Evolutionary conservation across 2,329 filamentous ascomycete genomes (phyloP).

Genomic region (Phaeoacremonium minimum): DNA sequence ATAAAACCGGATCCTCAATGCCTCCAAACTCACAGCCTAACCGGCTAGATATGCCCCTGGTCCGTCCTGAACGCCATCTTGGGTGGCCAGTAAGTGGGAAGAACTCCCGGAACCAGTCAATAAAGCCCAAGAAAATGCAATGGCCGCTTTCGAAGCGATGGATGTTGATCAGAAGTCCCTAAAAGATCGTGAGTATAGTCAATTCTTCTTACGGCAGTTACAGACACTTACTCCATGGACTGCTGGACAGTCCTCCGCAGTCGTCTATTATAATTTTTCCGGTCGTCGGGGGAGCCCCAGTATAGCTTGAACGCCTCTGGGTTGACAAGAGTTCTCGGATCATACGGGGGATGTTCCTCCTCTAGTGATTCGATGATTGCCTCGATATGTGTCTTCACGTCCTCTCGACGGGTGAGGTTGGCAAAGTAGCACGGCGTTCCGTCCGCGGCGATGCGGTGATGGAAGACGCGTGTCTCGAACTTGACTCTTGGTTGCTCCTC

Average conservation of each 20-base stretch:
- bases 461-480: slow-evolving; percentile 79
- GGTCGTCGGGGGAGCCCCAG: slow-evolving; percentile 76
- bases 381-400: slow-evolving; percentile 78
- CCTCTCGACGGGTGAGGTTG: slow-evolving; percentile 57
- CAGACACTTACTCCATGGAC: slow-evolving; percentile 55
- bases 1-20: too few relatives aligned
- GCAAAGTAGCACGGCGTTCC: slow-evolving; percentile 82
- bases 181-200: too few relatives aligned
- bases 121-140: too few relatives aligned
- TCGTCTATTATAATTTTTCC: slow-evolving; percentile 78
- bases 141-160: too few relatives aligned
- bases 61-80: too few relatives aligned
- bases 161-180: slow-evolving; percentile 11
- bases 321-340: slow-evolving; percentile 83
- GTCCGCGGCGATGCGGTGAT: slow-evolving; percentile 77
- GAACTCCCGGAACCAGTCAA: too few relatives aligned
- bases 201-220: too few relatives aligned
- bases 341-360: slow-evolving; percentile 82
- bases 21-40: too few relatives aligned
- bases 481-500: slow-evolving; percentile 81
- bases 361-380: slow-evolving; percentile 79
- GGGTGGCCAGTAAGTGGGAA: too few relatives aligned
- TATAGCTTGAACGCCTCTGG: slow-evolving; percentile 81
- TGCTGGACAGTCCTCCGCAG: slow-evolving; percentile 73
- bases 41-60: too few relatives aligned